Evolutionary conservation across 2,329 filamentous ascomycete genomes (phyloP).

Genomic region (Lasiodiplodia sp.): DNA sequence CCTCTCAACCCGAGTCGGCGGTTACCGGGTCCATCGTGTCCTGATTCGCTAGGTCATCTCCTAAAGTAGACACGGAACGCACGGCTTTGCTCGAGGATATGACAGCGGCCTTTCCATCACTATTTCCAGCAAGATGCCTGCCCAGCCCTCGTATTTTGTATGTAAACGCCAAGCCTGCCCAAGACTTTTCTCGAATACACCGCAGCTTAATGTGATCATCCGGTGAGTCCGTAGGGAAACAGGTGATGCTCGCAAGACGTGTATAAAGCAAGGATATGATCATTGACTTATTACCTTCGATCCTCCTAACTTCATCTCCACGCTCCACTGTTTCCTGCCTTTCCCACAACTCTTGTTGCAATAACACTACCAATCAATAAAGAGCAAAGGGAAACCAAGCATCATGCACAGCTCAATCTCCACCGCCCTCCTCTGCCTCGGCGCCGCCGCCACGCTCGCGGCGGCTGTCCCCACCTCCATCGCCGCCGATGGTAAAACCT

Average conservation of each 20-base stretch:
- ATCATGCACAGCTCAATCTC: slow-evolving; percentile 7
- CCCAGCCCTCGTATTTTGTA: neutral
- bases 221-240: neutral
- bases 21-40: neutral
- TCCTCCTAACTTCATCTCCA: neutral
- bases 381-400: neutral
- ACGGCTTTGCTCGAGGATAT: neutral
- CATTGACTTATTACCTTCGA: neutral
- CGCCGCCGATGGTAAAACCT: slow-evolving; percentile 9
- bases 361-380: neutral
- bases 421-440: slow-evolving; percentile 1
- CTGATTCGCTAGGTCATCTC: neutral
- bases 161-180: neutral
- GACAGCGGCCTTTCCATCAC: neutral
- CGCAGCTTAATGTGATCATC: neutral
- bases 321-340: too few species aligned
- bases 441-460: neutral
- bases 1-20: neutral
- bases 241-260: neutral
- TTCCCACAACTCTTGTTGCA: too few species aligned
- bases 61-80: slow-evolving; percentile 1
- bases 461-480: neutral
- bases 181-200: neutral
- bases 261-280: slow-evolving; percentile 1
- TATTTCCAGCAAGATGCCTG: neutral